Evolutionary conservation across 768 basidiomycete genomes (phyloP), one percentile per base, ranked within the genome.

Genomic region (Kockovaella imperatae): DNA sequence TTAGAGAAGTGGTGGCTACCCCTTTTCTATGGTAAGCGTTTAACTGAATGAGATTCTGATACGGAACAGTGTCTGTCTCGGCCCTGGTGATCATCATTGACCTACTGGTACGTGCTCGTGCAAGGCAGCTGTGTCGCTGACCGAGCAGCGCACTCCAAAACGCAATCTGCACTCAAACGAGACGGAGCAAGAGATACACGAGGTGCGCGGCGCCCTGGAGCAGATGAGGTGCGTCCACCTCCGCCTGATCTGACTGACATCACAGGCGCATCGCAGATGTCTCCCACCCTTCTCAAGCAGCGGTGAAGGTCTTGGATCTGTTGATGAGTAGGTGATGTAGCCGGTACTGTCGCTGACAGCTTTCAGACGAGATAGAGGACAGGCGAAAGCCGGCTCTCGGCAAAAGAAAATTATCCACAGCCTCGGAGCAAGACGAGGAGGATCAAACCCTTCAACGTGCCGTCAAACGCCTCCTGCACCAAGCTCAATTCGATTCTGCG

Each of bases 1-100:
- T 44, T 73, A 38, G 70, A 73, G 45, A 62, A 66, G 49, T 73
- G 72, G 72, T 72, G 69, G 62, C 60, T 69, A 20, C 68, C 66
- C 1, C 53, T 69, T 5, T 69, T 69, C 41, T 65, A 69, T 51
- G 67, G 66, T 68, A 30, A 32, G 66, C 8, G 24, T 30, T 3
- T 15, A 29, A 39, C 42, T 52, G 38, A 52, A 34, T 11, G 3
- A 28, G 13, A n/a, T 40, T 6, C 10, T 26, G 20, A 28, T 26
- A 6, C 28, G 21, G 36, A 38, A 8, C 40, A 68, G 69, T 71
- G 4, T 65, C 69, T 1, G 67, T 71, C 5, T 64, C 69, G 28
- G 67, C 59, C 2, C 40, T 68, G 29, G 67, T 71, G 20, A 60
- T 71, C 30, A 64, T 71, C 39, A 71, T 71, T 36, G 69, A 71